Evolutionary conservation across 1,284 basidiomycete genomes (phyloP), one percentile per base, ranked within the genome.

Genomic region (Cutaneotrichosporon sp.): DNA sequence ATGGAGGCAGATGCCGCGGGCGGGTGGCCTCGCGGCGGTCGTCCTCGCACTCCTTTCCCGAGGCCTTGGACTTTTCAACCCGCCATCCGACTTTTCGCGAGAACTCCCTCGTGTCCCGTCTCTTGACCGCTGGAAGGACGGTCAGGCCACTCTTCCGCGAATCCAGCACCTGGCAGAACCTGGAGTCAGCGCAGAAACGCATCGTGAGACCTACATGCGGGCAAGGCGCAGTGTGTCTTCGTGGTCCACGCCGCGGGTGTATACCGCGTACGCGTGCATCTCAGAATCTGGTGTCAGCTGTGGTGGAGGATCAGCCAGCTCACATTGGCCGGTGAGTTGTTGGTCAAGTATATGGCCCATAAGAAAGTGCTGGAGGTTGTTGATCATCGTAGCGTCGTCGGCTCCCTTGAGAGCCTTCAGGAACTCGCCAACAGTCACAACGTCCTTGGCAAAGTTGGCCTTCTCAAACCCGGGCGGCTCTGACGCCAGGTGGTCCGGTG

Each of bases 101-200:
- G 34, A 58, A 62, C 14, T 20, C 37, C 25, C 41, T 29, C 33
- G 38, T 22, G 46, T 72, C 67, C 1, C 14, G 10, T 27, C 20
- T 49, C 17, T 35, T 45, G 14, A 65, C 53, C 3, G 61, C 52
- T 0, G 51, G 41, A 17, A 55, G 53, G 11, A 72, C 57, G 12
- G 27, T 35, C 12, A 72, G 51, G 14, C 70, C 68, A 27, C 63
- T 66, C 55, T 72, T 72, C 11, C 63, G 48, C 4, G 66, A 66
- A 55, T 70, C 70, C 1, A 70, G 61, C 7, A 72, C 64, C 20
- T 52, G 56, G 31, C 62, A 65, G 57, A 68, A 44, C 42, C 42
- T 44, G 10, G 6, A 6, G 19, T 44, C 29, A 44, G 42, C 29
- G 10, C 8, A 7, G 17, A 10, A 9, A 11, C 14, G 9, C 12